Percentiles rank a stretch among this genome's conserved stretches.
Conservation (phyloP, 345 rosid genomes). For the Aquilaria sinensis region DNA sequence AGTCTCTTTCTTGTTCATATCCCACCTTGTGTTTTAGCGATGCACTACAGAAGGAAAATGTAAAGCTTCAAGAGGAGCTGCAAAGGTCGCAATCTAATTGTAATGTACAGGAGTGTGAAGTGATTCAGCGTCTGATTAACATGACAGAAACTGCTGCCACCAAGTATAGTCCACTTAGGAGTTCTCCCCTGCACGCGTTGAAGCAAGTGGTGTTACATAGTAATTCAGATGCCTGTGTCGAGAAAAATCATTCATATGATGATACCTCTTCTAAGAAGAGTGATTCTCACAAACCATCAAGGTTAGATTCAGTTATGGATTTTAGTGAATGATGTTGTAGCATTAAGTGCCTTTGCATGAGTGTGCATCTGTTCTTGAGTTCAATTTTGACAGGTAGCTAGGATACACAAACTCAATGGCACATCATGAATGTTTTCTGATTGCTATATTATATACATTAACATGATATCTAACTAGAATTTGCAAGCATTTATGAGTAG, state of each 20-base stretch:
- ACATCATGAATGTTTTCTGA: too few species aligned
- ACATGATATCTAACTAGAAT: too few species aligned
- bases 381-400: too few species aligned
- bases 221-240: slow-evolving; percentile 35
- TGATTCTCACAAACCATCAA: slow-evolving; percentile 45
- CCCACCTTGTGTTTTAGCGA: slow-evolving; percentile 82
- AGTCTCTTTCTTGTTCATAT: slow-evolving; percentile 80
- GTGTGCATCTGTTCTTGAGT: too few species aligned
- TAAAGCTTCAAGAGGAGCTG: slow-evolving; percentile 76
- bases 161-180: slow-evolving; percentile 31
- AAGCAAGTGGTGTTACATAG: slow-evolving; percentile 39
- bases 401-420: too few species aligned
- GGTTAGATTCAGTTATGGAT: slow-evolving; percentile 33
- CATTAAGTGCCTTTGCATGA: too few species aligned
- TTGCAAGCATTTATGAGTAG: too few species aligned
- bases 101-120: slow-evolving; percentile 83
- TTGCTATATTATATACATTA: too few species aligned
- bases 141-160: slow-evolving; percentile 67
- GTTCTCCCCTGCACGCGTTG: slow-evolving; percentile 38
- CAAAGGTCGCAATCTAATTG: slow-evolving; percentile 76
- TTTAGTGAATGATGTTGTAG: too few species aligned
- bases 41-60: slow-evolving; percentile 68
- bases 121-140: slow-evolving; percentile 81
- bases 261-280: slow-evolving; percentile 42
- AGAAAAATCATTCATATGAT: slow-evolving; percentile 36